phyloP scores from a whole-genome alignment of 2,329 filamentous ascomycete species.

The Hymenoscyphus fructigenus region DNA sequence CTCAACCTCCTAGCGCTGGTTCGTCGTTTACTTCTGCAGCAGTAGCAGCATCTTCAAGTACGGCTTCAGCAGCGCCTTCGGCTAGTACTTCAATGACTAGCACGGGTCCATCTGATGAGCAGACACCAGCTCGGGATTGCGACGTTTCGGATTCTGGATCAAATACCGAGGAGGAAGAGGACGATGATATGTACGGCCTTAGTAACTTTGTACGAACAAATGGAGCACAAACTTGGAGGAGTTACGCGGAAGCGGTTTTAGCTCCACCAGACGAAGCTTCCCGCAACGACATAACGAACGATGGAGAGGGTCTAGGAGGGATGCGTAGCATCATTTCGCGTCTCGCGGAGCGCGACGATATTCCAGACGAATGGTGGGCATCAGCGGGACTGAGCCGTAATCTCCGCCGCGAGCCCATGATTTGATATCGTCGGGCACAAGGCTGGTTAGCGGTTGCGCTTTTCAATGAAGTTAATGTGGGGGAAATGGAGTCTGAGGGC shows the following conservation, averaged over 20 bases:
- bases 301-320: constrained; percentile 48
- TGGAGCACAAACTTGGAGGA: constrained; percentile 22
- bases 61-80: constrained; percentile 27
- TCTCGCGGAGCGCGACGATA: constrained; percentile 68
- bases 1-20: constrained; percentile 73
- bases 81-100: constrained; percentile 34
- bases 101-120: constrained; percentile 21
- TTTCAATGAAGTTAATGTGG: constrained; percentile 6
- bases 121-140: constrained; percentile 28
- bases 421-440: constrained; percentile 12
- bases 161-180: constrained; percentile 39
- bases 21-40: constrained; percentile 66
- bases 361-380: constrained; percentile 82
- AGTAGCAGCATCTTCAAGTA: constrained; percentile 28
- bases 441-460: not conserved
- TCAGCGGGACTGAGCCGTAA: constrained; percentile 65
- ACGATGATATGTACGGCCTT: constrained; percentile 29
- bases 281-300: constrained; percentile 35
- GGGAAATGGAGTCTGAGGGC: not conserved
- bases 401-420: constrained; percentile 43
- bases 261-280: constrained; percentile 32
- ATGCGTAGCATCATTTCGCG: constrained; percentile 73
- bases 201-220: constrained; percentile 12
- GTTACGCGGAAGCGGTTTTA: constrained; percentile 31
- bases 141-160: constrained; percentile 32